Evolutionary conservation across 257 asterid species (phyloP).

Genomic region (Orobanche coerulescens): DNA sequence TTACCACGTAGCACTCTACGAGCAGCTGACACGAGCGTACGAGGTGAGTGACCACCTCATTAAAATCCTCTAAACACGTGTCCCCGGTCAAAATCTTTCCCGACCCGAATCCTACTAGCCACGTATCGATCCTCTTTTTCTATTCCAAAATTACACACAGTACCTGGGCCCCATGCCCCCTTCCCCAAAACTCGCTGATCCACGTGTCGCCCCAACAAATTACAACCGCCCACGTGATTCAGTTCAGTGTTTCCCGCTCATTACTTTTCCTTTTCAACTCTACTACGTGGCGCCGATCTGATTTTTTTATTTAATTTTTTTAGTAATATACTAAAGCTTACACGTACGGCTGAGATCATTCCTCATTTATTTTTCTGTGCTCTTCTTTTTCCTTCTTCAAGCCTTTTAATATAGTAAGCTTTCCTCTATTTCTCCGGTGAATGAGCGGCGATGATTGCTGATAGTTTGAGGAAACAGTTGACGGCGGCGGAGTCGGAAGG

Average conservation of each 20-base stretch:
- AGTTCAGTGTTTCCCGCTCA: slow-evolving; percentile 9
- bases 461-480: background rate
- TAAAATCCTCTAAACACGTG: slow-evolving; percentile 23
- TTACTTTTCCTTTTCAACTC: slow-evolving; percentile 21
- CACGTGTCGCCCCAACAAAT: slow-evolving; percentile 20
- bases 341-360: slow-evolving; percentile 3
- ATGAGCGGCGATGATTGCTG: slow-evolving; percentile 16
- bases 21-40: slow-evolving; percentile 26
- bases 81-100: background rate
- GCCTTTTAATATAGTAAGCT: no score
- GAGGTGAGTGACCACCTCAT: slow-evolving; percentile 8
- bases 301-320: slow-evolving; percentile 8
- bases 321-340: no score
- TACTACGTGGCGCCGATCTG: slow-evolving; percentile 25
- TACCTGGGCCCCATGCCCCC: slow-evolving; percentile 12
- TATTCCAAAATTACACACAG: background rate
- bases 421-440: background rate
- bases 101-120: slow-evolving; percentile 28
- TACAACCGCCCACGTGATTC: slow-evolving; percentile 26
- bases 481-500: slow-evolving; percentile 9
- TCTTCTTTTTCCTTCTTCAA: background rate
- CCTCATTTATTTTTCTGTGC: background rate
- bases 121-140: slow-evolving; percentile 24
- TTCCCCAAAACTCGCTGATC: background rate
- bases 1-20: no score